These are phyloP conservation scores for Chaetomium olivaceum DNA, from an alignment of 2,329 filamentous ascomycete genomes.

Conservation along the genomic window DNA sequence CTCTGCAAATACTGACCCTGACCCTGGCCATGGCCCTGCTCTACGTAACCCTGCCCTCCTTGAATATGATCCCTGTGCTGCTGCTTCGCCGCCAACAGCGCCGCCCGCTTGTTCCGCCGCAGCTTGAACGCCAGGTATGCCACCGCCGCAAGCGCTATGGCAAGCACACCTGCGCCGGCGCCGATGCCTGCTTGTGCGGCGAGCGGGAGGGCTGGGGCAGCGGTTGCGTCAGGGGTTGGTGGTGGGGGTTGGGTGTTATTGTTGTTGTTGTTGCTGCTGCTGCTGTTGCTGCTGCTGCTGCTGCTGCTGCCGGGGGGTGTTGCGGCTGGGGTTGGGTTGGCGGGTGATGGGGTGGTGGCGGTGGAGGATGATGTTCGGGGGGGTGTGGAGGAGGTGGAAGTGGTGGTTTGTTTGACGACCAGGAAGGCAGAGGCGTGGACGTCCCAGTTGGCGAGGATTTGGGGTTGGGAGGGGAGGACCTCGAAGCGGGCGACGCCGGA, in stretches of 20 bases:
- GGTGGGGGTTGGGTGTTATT: too few species aligned
- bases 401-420: not conserved
- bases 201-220: not conserved
- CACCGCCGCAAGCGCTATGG: constrained; percentile 4
- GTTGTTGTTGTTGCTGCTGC: too few species aligned
- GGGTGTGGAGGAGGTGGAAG: not conserved
- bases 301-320: too few species aligned
- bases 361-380: not conserved
- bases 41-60: too few species aligned
- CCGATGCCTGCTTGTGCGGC: constrained; percentile 20
- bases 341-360: not conserved
- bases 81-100: not conserved
- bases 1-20: too few species aligned
- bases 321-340: not conserved
- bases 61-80: too few species aligned
- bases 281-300: too few species aligned
- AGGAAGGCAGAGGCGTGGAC: not conserved
- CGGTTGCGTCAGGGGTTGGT: too few species aligned
- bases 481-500: constrained; percentile 16
- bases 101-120: constrained; percentile 14
- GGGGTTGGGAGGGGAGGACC: constrained; percentile 7
- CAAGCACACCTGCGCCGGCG: constrained; percentile 8
- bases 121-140: constrained; percentile 11
- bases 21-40: too few species aligned
- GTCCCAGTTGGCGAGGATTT: constrained; percentile 6